Evolutionary conservation across 345 rosid species (phyloP).

Genomic region (Syzygium aqueum): DNA sequence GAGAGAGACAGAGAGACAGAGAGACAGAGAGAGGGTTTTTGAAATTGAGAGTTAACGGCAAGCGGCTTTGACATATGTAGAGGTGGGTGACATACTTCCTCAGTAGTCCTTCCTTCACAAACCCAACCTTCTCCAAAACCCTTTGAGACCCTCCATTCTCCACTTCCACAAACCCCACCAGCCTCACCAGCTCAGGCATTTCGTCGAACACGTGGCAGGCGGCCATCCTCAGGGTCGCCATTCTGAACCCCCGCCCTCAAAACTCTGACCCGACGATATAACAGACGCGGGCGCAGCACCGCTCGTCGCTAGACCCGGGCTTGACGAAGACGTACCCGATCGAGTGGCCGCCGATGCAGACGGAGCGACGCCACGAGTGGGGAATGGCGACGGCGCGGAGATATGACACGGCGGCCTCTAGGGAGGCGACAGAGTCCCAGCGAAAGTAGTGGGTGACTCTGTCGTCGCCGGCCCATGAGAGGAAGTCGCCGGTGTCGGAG

Average conservation of each 20-base stretch:
- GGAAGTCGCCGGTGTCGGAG: constrained; percentile 41
- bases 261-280: constrained; percentile 26
- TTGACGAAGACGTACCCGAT: constrained; percentile 31
- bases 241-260: constrained; percentile 36
- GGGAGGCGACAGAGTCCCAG: constrained; percentile 27
- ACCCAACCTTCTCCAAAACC: constrained; percentile 57
- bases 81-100: constrained; percentile 25
- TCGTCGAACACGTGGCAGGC: constrained; percentile 19
- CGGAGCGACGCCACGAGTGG: constrained; percentile 39
- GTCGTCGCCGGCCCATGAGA: constrained; percentile 35
- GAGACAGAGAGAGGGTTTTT: neutral
- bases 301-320: constrained; percentile 23
- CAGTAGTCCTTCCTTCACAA: constrained; percentile 46
- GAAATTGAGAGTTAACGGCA: neutral
- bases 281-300: constrained; percentile 24
- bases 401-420: constrained; percentile 23
- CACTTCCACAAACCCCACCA: constrained; percentile 46
- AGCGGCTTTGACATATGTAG: no score
- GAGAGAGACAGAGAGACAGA: no score
- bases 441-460: constrained; percentile 31
- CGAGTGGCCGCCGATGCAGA: constrained; percentile 30
- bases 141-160: constrained; percentile 49
- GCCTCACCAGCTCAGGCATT: constrained; percentile 29
- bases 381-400: constrained; percentile 22
- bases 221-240: constrained; percentile 27